Base-by-base conservation (phyloP, 2,329 filamentous ascomycete species). In the Stachybotrys chartarum region DNA sequence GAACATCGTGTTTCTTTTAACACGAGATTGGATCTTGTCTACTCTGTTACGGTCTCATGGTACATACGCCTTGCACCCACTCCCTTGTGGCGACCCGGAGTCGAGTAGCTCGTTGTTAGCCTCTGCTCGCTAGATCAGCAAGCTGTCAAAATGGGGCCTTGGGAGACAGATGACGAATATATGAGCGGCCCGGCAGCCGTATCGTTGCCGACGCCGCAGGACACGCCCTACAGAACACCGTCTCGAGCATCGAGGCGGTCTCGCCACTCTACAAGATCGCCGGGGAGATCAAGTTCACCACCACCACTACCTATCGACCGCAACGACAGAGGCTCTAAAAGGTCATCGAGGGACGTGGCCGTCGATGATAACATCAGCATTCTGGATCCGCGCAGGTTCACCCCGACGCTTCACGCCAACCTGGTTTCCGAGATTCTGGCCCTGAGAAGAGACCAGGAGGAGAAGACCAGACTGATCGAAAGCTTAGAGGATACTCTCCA, bases 371-470 rank as follows among this genome's bases (percentile, higher is more conserved):
- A 76, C 49, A 84, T 91, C 56, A 80, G 82, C 61, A 85, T 91
- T 24, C 77, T 97, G 32, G 94, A 99, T 66, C 91, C 94, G 3
- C 85, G 93, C 55, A 84, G 94, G 44, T 97, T 99, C 67, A 99
- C 94, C 0, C 94, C 94, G 1, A 97, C 92, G 0, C 75, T 99
- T 11, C 94, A 97, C 70, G 94, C 94, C 8, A 97, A 90, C 52
- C 77, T 99, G 7, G 93, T 99, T 1, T 93, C 93, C 0, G 94
- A 99, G 70, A 99, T 99, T 59, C 77, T 99, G 45, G 84, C 86
- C 2, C 75, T 99, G 52, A 85, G 92, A 24, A 82, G 94, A 56
- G 94, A 99, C 60, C 84, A 97, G 59, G 94, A 99, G 67, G 90
- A 89, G 47, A 97, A 96, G 72, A 82, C 87, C 49, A 90, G 85